These are phyloP conservation scores for Lactuca sativa DNA, from an alignment of 129 eudicot species.

Conservation along the genomic window DNA sequence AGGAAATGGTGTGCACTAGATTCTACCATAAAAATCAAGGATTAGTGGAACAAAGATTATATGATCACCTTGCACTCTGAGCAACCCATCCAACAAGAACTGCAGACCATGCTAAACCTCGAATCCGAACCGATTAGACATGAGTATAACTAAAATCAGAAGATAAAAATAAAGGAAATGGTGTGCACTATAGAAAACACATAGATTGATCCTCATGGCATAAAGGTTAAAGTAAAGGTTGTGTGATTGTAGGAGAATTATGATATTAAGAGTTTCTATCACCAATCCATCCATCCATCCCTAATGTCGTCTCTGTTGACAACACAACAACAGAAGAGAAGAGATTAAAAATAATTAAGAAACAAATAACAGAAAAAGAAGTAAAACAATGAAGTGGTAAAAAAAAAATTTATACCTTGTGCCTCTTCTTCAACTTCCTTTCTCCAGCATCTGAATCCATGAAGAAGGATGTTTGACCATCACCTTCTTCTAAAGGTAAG, in stretches of 20 bases:
- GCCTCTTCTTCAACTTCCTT: conserved; percentile 59
- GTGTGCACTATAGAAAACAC: too few relatives aligned
- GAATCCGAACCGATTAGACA: conserved; percentile 43
- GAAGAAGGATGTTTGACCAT: conserved; percentile 38
- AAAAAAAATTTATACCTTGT: conserved; percentile 63
- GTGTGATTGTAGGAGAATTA: too few relatives aligned
- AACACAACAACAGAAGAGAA: too few relatives aligned
- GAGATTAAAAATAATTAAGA: too few relatives aligned
- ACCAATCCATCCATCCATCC: background rate
- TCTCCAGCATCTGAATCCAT: conserved; percentile 39
- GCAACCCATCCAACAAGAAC: conserved; percentile 97
- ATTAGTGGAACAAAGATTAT: conserved; percentile 1
- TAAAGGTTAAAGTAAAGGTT: too few relatives aligned
- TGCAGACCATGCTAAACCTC: conserved; percentile 98
- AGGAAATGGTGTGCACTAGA: background rate
- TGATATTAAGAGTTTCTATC: too few relatives aligned
- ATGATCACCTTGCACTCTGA: conserved; percentile 99
- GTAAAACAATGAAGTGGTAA: too few relatives aligned
- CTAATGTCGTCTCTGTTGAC: background rate
- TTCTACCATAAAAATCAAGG: conserved; percentile 24
- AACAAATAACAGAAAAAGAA: too few relatives aligned
- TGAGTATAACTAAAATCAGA: too few relatives aligned
- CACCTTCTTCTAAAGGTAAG: conserved; percentile 57
- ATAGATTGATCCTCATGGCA: too few relatives aligned
- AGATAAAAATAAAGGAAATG: too few relatives aligned